phyloP scores from a whole-genome alignment of 495 filamentous ascomycete genomes.

The Echria macrotheca region DNA sequence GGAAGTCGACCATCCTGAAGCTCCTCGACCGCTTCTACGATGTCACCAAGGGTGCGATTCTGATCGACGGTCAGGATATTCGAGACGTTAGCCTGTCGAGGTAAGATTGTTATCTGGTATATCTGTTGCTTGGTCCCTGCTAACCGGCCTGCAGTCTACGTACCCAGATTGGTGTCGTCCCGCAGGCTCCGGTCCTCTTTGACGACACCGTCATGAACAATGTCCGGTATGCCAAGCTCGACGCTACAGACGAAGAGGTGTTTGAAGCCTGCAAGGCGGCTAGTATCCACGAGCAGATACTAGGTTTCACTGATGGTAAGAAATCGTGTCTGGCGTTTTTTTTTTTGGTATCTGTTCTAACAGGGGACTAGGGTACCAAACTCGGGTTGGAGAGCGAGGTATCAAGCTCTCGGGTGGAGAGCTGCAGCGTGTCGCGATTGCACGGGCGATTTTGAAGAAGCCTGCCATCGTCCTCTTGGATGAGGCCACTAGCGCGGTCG shows the following conservation, averaged over 20 bases:
- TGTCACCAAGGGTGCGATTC: conserved; percentile 54
- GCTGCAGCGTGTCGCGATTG: conserved; percentile 71
- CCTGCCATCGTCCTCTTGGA: conserved; percentile 53
- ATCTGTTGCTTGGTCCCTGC: too few species aligned
- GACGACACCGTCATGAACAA: conserved; percentile 72
- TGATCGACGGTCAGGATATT: conserved; percentile 72
- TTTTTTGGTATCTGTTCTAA: too few species aligned
- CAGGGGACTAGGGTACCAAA: conserved; percentile 44
- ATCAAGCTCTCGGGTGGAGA: conserved; percentile 72
- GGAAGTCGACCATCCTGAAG: conserved; percentile 73
- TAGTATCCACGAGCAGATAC: conserved; percentile 63
- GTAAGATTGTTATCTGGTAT: too few species aligned
- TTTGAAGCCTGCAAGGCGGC: conserved; percentile 66
- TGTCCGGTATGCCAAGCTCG: conserved; percentile 47
- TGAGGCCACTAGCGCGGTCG: conserved; percentile 53
- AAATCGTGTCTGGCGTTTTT: too few species aligned
- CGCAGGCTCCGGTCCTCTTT: conserved; percentile 63
- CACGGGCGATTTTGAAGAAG: conserved; percentile 53
- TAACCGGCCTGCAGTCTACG: conserved; percentile 57
- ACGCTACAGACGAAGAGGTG: conserved; percentile 11
- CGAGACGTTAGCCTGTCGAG: conserved; percentile 57
- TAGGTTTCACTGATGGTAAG: conserved; percentile 53
- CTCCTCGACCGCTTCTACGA: conserved; percentile 70
- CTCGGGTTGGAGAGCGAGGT: conserved; percentile 57
- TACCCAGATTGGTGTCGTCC: conserved; percentile 65